These are phyloP conservation scores for Alternaria consortialis DNA, from an alignment of 2,329 filamentous ascomycete species.

Conservation along the genomic window DNA sequence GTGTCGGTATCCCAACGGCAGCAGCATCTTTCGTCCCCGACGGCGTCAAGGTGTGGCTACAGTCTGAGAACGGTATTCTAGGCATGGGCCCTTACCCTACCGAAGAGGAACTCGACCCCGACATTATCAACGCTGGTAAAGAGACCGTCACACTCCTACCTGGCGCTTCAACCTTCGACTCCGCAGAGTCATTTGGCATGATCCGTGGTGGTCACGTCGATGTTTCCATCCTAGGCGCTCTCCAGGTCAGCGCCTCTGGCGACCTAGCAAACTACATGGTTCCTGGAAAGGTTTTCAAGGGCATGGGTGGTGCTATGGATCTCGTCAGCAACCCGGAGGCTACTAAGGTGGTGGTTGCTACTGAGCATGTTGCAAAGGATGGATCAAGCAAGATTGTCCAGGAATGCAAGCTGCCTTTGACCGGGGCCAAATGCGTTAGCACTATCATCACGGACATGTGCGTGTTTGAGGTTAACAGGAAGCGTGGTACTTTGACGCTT, in stretches of 20 bases:
- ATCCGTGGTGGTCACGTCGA: constrained; percentile 87
- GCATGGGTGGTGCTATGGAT: constrained; percentile 92
- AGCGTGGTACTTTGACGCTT: constrained; percentile 72
- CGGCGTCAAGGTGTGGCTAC: constrained; percentile 64
- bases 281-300: constrained; percentile 85
- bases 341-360: constrained; percentile 90
- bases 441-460: constrained; percentile 53
- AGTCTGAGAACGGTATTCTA: constrained; percentile 65
- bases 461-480: constrained; percentile 71
- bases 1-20: constrained; percentile 92
- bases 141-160: constrained; percentile 87
- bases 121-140: constrained; percentile 92
- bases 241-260: constrained; percentile 82
- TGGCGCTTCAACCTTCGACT: constrained; percentile 83
- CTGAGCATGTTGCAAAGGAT: constrained; percentile 95
- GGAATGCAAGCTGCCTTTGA: constrained; percentile 57
- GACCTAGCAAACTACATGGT: constrained; percentile 94
- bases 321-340: constrained; percentile 81
- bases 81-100: constrained; percentile 57
- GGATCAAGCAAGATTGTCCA: constrained; percentile 90
- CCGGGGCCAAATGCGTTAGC: constrained; percentile 49
- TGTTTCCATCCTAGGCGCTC: constrained; percentile 86
- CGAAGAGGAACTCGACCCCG: constrained; percentile 78
- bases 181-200: constrained; percentile 92
- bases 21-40: constrained; percentile 77